A percentile compares a stretch with the other conserved stretches of the same genome.
These are phyloP conservation scores for Acanthamoeba rhysodes DNA, from an alignment of 208 protist genomes.

Conservation along the genomic window DNA sequence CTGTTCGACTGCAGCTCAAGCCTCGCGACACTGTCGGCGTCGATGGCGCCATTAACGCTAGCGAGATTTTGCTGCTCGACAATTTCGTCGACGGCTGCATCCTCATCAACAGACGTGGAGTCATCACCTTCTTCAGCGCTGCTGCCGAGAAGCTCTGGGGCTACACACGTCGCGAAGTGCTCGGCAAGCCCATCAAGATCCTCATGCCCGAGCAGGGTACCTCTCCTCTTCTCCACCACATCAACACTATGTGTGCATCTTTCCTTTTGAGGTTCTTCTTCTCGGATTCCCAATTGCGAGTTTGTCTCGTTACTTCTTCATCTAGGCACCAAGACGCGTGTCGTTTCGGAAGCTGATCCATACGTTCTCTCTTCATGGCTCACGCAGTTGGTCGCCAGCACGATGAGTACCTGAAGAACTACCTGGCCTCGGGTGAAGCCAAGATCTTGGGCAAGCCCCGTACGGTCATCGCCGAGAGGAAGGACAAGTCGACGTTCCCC, in stretches of 20 bases:
- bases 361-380: background rate
- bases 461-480: slow-evolving; percentile 61
- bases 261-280: background rate
- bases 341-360: background rate
- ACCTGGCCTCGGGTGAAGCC: slow-evolving; percentile 70
- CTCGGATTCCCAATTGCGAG: background rate
- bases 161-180: slow-evolving; percentile 57
- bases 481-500: slow-evolving; percentile 75
- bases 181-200: slow-evolving; percentile 70
- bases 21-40: background rate
- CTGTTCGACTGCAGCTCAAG: slow-evolving; percentile 64
- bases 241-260: background rate
- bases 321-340: too few species aligned
- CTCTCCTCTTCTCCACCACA: too few species aligned
- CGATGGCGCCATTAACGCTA: background rate
- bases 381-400: slow-evolving; percentile 27
- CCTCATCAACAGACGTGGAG: slow-evolving; percentile 46
- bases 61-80: slow-evolving; percentile 55
- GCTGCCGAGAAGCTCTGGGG: slow-evolving; percentile 64
- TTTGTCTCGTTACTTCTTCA: background rate
- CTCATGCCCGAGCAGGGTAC: slow-evolving; percentile 68
- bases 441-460: slow-evolving; percentile 73
- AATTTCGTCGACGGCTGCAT: slow-evolving; percentile 72
- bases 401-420: slow-evolving; percentile 75
- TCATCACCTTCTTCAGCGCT: slow-evolving; percentile 73